phyloP scores from a whole-genome alignment of 2,329 filamentous ascomycete species.

The Acarospora socialis region DNA sequence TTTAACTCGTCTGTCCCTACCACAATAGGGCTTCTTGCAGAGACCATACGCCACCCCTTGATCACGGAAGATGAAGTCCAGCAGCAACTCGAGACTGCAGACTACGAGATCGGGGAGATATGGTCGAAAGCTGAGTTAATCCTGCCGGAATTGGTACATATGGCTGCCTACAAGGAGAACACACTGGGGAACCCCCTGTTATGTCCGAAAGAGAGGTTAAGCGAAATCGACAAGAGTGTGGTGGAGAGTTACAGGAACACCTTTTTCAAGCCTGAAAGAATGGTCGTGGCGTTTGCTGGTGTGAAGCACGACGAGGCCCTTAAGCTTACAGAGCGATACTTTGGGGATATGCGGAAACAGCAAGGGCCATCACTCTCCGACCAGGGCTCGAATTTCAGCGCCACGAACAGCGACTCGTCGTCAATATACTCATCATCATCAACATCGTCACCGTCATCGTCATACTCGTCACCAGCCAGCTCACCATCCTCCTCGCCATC shows the following conservation, averaged over 20 bases:
- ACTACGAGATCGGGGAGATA: conserved; percentile 93
- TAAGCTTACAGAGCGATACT: conserved; percentile 64
- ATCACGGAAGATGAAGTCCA: conserved; percentile 78
- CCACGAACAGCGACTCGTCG: conserved; percentile 22
- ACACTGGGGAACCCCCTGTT: conserved; percentile 86
- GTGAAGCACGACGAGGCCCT: conserved; percentile 73
- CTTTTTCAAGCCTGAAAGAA: conserved; percentile 80
- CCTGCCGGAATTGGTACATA: conserved; percentile 85
- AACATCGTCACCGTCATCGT: conserved; percentile 25
- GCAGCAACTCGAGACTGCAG: conserved; percentile 77
- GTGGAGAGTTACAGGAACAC: conserved; percentile 65
- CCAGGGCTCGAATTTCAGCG: conserved; percentile 38
- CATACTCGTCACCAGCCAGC: conserved; percentile 25
- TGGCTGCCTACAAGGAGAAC: conserved; percentile 90
- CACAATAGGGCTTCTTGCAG: conserved; percentile 71
- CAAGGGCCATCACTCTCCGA: conserved; percentile 37
- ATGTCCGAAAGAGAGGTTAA: conserved; percentile 73
- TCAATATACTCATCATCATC: conserved; percentile 30
- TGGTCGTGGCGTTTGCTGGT: conserved; percentile 90
- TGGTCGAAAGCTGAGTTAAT: conserved; percentile 97
- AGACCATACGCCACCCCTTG: conserved; percentile 76
- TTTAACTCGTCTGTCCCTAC: conserved; percentile 86
- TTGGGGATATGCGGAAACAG: conserved; percentile 69
- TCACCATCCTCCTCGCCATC: conserved; percentile 14
- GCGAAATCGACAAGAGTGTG: conserved; percentile 55